Evolutionary conservation across 2,329 filamentous ascomycete genomes (phyloP).

Genomic region (Alternaria triticimaculans): DNA sequence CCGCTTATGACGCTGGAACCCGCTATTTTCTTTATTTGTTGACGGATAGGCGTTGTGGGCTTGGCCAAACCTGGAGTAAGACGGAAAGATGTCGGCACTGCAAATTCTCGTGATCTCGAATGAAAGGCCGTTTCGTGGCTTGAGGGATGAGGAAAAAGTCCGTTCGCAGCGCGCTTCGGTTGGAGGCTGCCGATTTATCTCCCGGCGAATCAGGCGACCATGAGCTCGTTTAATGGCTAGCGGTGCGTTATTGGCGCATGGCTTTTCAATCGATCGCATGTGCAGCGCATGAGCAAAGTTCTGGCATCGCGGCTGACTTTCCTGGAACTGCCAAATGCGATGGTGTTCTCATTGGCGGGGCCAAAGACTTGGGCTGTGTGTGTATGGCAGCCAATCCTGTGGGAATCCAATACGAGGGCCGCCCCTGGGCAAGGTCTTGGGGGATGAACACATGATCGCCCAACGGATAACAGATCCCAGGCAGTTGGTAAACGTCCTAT

Average conservation of each 20-base stretch:
- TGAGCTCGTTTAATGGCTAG: constrained; percentile 2
- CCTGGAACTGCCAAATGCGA: constrained; percentile 1
- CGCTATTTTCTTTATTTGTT: constrained; percentile 6
- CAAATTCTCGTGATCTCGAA: constrained; percentile 1
- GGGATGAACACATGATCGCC: constrained; percentile 1
- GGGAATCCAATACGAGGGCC: background rate
- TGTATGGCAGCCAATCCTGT: background rate
- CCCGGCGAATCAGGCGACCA: constrained; percentile 5
- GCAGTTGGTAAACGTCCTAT: background rate
- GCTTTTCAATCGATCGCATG: constrained; percentile 3
- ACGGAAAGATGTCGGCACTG: background rate
- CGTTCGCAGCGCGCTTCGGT: background rate
- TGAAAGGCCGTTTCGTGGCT: background rate
- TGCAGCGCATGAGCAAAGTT: constrained; percentile 3
- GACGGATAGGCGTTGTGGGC: background rate
- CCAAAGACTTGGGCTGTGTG: background rate
- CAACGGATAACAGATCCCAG: constrained; percentile 1
- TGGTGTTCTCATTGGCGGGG: background rate
- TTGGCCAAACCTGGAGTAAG: background rate
- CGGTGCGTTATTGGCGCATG: background rate
- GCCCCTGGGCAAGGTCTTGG: background rate
- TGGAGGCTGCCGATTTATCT: constrained; percentile 5
- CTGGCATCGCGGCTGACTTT: constrained; percentile 6
- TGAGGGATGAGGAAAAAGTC: background rate
- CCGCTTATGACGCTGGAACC: constrained; percentile 2